Conservation (phyloP, 805 yeast species). For the Zygoascus flipseniorum region DNA sequence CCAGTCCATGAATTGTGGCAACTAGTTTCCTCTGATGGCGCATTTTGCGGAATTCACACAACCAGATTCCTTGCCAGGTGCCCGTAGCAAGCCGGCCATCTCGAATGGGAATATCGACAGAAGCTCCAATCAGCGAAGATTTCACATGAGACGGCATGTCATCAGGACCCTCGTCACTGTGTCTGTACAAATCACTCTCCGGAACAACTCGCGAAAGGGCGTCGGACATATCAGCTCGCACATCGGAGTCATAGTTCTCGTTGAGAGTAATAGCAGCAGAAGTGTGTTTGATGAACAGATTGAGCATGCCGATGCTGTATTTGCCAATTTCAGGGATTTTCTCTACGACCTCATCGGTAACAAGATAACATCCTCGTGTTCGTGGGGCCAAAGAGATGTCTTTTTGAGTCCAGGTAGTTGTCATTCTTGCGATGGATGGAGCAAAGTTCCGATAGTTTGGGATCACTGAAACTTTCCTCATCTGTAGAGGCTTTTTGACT, state of each 20-base stretch:
- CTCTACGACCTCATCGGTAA: slow-evolving; percentile 54
- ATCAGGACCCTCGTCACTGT: slow-evolving; percentile 68
- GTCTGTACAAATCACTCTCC: slow-evolving; percentile 48
- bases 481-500: neutral
- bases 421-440: neutral
- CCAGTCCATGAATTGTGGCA: slow-evolving; percentile 6
- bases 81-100: slow-evolving; percentile 65
- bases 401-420: slow-evolving; percentile 52
- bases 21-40: slow-evolving; percentile 57
- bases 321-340: slow-evolving; percentile 52
- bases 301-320: slow-evolving; percentile 54
- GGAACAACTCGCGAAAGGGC: slow-evolving; percentile 62
- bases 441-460: neutral
- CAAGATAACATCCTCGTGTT: slow-evolving; percentile 59
- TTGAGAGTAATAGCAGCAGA: slow-evolving; percentile 70
- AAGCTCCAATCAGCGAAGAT: slow-evolving; percentile 50
- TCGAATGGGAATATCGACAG: slow-evolving; percentile 57
- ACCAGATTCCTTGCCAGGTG: slow-evolving; percentile 81
- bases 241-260: slow-evolving; percentile 77
- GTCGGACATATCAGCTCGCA: slow-evolving; percentile 56
- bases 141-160: slow-evolving; percentile 82
- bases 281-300: slow-evolving; percentile 69
- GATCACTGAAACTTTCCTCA: neutral
- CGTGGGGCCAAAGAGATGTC: slow-evolving; percentile 48
- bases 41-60: slow-evolving; percentile 62